Percentiles rank a stretch among this genome's conserved stretches.
Evolutionary conservation across 352 stramenopile species (phyloP).

Genomic region (Stramenopiles sp.): DNA sequence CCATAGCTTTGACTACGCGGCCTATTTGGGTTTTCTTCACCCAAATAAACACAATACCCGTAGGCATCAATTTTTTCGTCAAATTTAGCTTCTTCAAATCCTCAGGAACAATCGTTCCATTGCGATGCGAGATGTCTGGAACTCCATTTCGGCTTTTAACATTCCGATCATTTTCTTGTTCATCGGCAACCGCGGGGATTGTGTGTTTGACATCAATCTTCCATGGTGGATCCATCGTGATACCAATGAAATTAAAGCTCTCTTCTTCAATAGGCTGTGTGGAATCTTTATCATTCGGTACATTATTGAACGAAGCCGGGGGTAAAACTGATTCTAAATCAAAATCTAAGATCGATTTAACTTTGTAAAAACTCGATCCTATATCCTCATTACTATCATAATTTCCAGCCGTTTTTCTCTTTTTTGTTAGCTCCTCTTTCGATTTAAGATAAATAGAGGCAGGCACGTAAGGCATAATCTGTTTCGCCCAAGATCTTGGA

Average conservation of each 20-base stretch:
- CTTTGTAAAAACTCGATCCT: neutral
- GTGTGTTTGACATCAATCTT: neutral
- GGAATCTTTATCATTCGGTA: neutral
- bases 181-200: neutral
- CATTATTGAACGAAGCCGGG: neutral
- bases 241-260: neutral
- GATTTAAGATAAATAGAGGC: neutral
- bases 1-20: neutral
- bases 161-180: neutral
- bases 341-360: neutral
- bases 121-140: neutral
- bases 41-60: slow-evolving; percentile 12
- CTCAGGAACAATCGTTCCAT: neutral
- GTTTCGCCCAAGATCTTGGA: neutral
- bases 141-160: neutral
- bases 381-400: neutral
- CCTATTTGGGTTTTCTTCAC: neutral
- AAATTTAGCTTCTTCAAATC: neutral
- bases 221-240: slow-evolving; percentile 10
- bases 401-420: neutral
- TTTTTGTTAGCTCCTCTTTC: neutral
- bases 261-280: neutral
- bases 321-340: slow-evolving; percentile 1
- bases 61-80: slow-evolving; percentile 6
- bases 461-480: neutral